These are phyloP conservation scores for Hirschfeldia incana DNA, from an alignment of 345 rosid species.

Conservation along the genomic window DNA sequence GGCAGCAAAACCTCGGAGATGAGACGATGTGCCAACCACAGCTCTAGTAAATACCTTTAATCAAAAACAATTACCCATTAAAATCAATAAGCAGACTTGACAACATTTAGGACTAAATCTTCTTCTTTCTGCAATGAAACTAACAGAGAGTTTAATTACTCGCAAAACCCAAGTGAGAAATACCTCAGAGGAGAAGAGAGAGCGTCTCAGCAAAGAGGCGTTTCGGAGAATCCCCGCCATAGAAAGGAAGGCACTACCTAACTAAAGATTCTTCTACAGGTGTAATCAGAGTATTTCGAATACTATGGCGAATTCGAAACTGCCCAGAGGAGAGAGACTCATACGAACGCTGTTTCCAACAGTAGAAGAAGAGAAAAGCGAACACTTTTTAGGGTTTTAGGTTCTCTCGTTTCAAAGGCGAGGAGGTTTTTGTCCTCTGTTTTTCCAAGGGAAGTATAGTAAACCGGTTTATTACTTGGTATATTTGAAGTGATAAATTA, in stretches of 20 bases:
- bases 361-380: constrained; percentile 5
- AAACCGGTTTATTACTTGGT: constrained; percentile 9
- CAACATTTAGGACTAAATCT: constrained; percentile 3
- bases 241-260: neutral
- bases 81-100: neutral
- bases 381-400: constrained; percentile 35
- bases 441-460: neutral
- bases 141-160: neutral
- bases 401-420: constrained; percentile 20
- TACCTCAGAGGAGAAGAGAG: constrained; percentile 51
- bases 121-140: neutral
- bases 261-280: neutral
- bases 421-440: neutral
- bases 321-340: constrained; percentile 14
- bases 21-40: constrained; percentile 53
- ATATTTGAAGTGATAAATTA: neutral
- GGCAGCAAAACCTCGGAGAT: constrained; percentile 54
- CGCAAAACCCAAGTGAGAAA: constrained; percentile 19
- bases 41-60: constrained; percentile 53
- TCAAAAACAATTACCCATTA: neutral
- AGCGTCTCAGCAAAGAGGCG: constrained; percentile 44
- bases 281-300: neutral
- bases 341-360: neutral
- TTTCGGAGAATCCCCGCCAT: constrained; percentile 71
- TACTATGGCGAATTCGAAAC: neutral